Evolutionary conservation across 2,329 filamentous ascomycete genomes (phyloP).

Genomic region (Arachnomyces sp.): DNA sequence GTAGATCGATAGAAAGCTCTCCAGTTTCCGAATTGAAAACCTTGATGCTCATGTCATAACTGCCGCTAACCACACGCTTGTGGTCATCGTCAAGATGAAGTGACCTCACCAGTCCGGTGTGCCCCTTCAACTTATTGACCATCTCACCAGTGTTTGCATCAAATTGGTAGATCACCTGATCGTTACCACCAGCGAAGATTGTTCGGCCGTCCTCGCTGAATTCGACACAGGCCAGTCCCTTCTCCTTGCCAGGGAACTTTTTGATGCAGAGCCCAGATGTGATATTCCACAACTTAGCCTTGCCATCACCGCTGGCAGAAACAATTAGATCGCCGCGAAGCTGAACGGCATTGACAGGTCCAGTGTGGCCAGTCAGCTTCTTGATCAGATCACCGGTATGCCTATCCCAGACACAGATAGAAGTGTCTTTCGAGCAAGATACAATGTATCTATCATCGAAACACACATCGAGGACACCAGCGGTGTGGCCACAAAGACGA

Average conservation of each 20-base stretch:
- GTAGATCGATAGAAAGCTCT: slow-evolving; percentile 69
- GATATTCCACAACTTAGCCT: slow-evolving; percentile 92
- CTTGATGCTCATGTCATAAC: slow-evolving; percentile 92
- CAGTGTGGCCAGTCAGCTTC: slow-evolving; percentile 73
- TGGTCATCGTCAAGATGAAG: slow-evolving; percentile 84
- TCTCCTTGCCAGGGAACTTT: slow-evolving; percentile 82
- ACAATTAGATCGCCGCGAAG: slow-evolving; percentile 88
- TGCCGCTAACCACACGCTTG: slow-evolving; percentile 78
- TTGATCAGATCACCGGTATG: slow-evolving; percentile 65
- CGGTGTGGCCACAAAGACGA: slow-evolving; percentile 68
- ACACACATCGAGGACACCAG: slow-evolving; percentile 86
- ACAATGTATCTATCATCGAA: slow-evolving; percentile 90
- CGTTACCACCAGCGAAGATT: slow-evolving; percentile 89
- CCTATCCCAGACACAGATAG: slow-evolving; percentile 91
- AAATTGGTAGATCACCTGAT: slow-evolving; percentile 92
- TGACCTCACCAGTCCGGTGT: slow-evolving; percentile 77
- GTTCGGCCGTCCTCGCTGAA: slow-evolving; percentile 92
- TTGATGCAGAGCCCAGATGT: slow-evolving; percentile 80
- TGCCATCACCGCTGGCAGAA: slow-evolving; percentile 86
- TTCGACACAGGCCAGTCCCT: slow-evolving; percentile 89
- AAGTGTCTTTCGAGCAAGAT: slow-evolving; percentile 92
- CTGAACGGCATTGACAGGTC: slow-evolving; percentile 94
- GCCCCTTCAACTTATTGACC: slow-evolving; percentile 70
- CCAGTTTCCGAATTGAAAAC: slow-evolving; percentile 84
- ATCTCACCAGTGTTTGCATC: slow-evolving; percentile 84